These are phyloP conservation scores for Phytopythium ostracodes DNA, from an alignment of 352 stramenopile species.

Conservation along the genomic window DNA sequence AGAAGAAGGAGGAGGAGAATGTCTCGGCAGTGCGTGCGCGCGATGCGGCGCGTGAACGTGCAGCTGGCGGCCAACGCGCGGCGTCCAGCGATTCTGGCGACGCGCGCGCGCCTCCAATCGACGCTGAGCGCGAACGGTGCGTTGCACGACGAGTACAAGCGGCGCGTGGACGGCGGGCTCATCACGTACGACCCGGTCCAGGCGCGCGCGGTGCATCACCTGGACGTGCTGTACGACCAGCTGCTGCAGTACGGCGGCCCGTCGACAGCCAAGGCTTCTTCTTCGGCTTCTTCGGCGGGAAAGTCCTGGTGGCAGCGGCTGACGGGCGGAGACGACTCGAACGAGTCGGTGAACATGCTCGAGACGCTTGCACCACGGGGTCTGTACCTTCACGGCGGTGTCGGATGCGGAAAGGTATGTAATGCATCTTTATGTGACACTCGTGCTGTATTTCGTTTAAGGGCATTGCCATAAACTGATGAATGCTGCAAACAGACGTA, in stretches of 20 bases:
- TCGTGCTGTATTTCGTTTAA: neutral
- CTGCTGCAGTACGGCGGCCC: slow-evolving; percentile 52
- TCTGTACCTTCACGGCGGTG: slow-evolving; percentile 95
- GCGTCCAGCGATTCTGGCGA: neutral
- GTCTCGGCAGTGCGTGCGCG: neutral
- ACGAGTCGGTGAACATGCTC: slow-evolving; percentile 1
- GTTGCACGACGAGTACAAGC: slow-evolving; percentile 56
- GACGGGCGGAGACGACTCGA: slow-evolving; percentile 17
- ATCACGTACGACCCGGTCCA: slow-evolving; percentile 75
- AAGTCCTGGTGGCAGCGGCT: slow-evolving; percentile 65
- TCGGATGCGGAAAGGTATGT: slow-evolving; percentile 91
- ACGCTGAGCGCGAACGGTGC: slow-evolving; percentile 18
- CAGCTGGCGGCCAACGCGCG: slow-evolving; percentile 2
- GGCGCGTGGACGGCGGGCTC: slow-evolving; percentile 37
- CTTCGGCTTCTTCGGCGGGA: neutral
- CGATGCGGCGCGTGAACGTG: slow-evolving; percentile 14
- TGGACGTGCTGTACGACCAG: slow-evolving; percentile 57
- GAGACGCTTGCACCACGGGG: slow-evolving; percentile 72
- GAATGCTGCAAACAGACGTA: slow-evolving; percentile 73
- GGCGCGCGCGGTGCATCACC: slow-evolving; percentile 54
- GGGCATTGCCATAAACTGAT: neutral
- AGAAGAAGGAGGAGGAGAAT: neutral
- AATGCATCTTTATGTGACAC: neutral
- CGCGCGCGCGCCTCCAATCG: slow-evolving; percentile 12
- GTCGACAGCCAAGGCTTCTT: slow-evolving; percentile 1